Base-by-base conservation (phyloP, 495 filamentous ascomycete genomes). In the Evernia prunastri region DNA sequence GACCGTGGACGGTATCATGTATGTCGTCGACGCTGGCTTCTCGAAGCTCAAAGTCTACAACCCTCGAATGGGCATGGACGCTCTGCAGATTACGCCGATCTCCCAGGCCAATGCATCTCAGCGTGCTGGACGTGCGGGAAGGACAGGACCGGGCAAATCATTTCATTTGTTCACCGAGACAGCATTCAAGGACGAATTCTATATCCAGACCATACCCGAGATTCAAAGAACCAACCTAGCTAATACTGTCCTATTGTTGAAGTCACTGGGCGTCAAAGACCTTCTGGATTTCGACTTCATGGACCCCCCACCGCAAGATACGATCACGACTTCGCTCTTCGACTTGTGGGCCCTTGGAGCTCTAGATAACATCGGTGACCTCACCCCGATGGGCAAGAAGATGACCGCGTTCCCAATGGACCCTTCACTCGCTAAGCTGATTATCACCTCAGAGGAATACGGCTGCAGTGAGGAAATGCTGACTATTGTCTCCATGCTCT, bases 371-470 rank as follows among this genome's bases (percentile, higher is more conserved):
- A 82, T 99, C 10, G 95, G 95, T 36, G 91, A 96, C 62, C 81
- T 99, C 27, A 99, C 95, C 0, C 77, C 82, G 2, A 80, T 97
- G 2, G 95, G 95, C 43, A 84, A 84, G 25, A 92, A 87, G 70
- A 99, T 99, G 95, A 96, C 92, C 1, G 87, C 90, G 8, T 99
- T 97, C 70, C 95, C 95, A 17, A 97, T 96, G 90, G 92, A 97
- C 66, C 92, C 92, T 2, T 88, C 91, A 18, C 81, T 99, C 0
- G 91, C 91, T 39, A 99, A 99, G 72, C 86, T 99, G 18, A 81
- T 97, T 51, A 96, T 99, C 70, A 96, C 87, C 49, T 83, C 87
- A 23, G 87, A 89, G 63, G 81, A 85, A n/a, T 97, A 96, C 71
- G 87, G 81, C 25, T 99, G 95, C 76, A 93, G 89, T 73, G 94